Evolutionary conservation across 169 alveolate genomes (phyloP), one percentile per base, ranked within the genome.

Genomic region (Eimeria sp.): DNA sequence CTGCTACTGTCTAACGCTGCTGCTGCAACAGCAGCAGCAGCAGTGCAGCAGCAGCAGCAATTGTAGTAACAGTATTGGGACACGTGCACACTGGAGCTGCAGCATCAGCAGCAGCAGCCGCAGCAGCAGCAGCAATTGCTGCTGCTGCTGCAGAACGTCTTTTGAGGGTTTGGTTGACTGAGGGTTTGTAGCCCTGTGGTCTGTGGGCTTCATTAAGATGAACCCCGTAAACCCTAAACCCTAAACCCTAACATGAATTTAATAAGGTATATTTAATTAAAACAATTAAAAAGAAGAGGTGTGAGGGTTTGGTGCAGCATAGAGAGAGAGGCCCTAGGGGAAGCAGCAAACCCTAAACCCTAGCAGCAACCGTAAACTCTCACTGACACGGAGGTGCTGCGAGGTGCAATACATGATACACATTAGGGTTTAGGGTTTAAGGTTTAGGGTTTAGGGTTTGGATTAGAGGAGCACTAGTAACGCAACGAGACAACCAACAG

Each of bases 361-460:
- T 54, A 54, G 61, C 40, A 34, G 40, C 40, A 34, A 34, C 40
- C 40, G 70, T 18, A 58, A 58, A 58, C 70, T 3, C 70, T 58
- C 70, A 22, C 70, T 22, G 70, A 65, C 30, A 25, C 75, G 13
- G n/a, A 7, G n/a, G 75, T 14, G 75, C 75, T 30, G 34, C 61
- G 61, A 54, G 61, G 61, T 54, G 61, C 61, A 54, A 54, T 1
- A 14, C 61, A 14, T 11, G 61, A 47, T 34, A 34, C 40, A 34
- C 0, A 54, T 7, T 54, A 54, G 61, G 61, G 61, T 54, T 54
- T 54, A 54, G 89, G 89, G 89, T 78, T 78, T 78, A 45, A 43
- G 89, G 65, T 78, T 78, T 54, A 78, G 65, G 65, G 65, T 78
- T 78, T 54, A 78, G 65, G 65, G 40, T 78, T 78, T 43, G 65